Evolutionary conservation across 208 protist genomes (phyloP).

Genomic region (Naegleria lovaniensis): DNA sequence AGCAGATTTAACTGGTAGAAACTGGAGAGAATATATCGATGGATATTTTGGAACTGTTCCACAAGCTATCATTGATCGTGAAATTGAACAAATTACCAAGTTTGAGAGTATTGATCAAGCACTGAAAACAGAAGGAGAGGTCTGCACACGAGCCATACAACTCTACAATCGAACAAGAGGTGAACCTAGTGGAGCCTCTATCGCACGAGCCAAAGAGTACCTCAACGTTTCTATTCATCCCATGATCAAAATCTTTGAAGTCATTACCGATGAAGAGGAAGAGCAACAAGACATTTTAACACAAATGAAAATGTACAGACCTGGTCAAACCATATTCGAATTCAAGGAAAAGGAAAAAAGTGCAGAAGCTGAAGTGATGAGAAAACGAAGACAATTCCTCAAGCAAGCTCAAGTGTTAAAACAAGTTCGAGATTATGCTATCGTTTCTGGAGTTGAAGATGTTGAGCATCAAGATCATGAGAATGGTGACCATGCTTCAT

Average conservation of each 20-base stretch:
- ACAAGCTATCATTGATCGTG: neutral
- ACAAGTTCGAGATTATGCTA: neutral
- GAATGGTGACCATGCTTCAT: too few species aligned
- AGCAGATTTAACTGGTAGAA: neutral
- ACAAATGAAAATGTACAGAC: neutral
- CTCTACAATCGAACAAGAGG: constrained; percentile 9
- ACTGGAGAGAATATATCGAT: neutral
- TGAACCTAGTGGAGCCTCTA: neutral
- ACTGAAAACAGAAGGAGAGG: neutral
- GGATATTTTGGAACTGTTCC: constrained; percentile 14
- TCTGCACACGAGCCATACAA: neutral
- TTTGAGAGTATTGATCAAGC: neutral
- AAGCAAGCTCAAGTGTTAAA: neutral
- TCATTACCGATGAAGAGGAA: neutral
- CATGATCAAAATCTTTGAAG: neutral
- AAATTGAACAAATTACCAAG: neutral
- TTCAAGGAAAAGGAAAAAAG: neutral
- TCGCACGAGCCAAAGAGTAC: neutral
- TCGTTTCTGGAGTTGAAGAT: neutral
- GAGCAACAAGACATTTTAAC: neutral
- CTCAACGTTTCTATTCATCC: neutral
- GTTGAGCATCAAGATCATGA: too few species aligned
- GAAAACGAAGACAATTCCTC: neutral
- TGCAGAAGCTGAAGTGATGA: neutral
- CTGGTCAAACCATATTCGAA: constrained; percentile 14